These are phyloP conservation scores for Fraxinus pennsylvanica DNA, from an alignment of 257 asterid genomes.

Conservation along the genomic window DNA sequence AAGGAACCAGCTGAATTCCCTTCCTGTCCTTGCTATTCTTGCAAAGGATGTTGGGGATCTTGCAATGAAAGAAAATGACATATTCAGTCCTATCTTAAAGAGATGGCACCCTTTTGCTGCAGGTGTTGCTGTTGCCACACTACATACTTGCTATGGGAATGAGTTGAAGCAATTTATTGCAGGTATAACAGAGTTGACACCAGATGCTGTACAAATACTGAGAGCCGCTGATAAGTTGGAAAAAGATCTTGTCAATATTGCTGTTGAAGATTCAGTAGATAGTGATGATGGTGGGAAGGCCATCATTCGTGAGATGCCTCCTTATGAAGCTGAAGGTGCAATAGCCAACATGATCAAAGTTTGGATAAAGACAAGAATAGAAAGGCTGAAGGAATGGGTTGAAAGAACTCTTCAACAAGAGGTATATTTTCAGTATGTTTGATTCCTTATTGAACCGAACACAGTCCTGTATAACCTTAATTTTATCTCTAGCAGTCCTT, in stretches of 20 bases:
- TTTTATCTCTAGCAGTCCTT: not conserved
- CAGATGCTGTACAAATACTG: slow-evolving; percentile 89
- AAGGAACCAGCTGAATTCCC: slow-evolving; percentile 81
- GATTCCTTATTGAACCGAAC: not conserved
- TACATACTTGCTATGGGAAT: slow-evolving; percentile 88
- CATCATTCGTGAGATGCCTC: slow-evolving; percentile 95
- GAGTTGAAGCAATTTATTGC: slow-evolving; percentile 91
- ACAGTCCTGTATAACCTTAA: not conserved
- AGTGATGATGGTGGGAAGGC: slow-evolving; percentile 99
- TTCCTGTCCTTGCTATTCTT: slow-evolving; percentile 89
- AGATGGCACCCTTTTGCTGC: slow-evolving; percentile 98
- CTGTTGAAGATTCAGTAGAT: slow-evolving; percentile 97
- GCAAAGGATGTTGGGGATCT: slow-evolving; percentile 95
- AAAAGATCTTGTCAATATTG: slow-evolving; percentile 89
- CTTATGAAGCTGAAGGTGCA: slow-evolving; percentile 92
- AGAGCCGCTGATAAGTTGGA: slow-evolving; percentile 98
- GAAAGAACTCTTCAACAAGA: slow-evolving; percentile 97
- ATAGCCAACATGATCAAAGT: slow-evolving; percentile 81
- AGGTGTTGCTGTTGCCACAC: slow-evolving; percentile 93
- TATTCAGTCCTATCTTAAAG: slow-evolving; percentile 87
- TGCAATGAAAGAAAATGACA: slow-evolving; percentile 72
- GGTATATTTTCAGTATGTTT: slow-evolving; percentile 43
- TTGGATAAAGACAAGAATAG: slow-evolving; percentile 91
- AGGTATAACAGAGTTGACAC: slow-evolving; percentile 86
- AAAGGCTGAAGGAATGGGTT: slow-evolving; percentile 82